phyloP scores from a whole-genome alignment of 2,329 filamentous ascomycete species.

The Aureobasidium melanogenum region DNA sequence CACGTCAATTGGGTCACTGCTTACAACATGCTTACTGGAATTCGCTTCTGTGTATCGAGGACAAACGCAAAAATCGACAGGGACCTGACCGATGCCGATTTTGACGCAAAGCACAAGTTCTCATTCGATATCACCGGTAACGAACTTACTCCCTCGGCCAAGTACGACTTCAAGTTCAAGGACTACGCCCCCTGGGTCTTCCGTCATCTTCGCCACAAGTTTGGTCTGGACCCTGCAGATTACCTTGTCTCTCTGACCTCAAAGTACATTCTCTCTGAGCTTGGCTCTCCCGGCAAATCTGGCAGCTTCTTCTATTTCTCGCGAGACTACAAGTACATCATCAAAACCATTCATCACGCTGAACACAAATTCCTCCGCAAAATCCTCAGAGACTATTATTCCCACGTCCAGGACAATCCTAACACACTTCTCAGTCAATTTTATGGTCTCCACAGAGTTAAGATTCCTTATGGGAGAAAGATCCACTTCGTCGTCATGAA shows the following conservation, averaged over 20 bases:
- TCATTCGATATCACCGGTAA: constrained; percentile 98
- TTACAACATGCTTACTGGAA: constrained; percentile 99
- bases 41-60: constrained; percentile 90
- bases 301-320: constrained; percentile 99
- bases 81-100: constrained; percentile 81
- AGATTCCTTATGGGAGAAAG: constrained; percentile 96
- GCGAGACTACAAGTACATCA: constrained; percentile 99
- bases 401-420: constrained; percentile 84
- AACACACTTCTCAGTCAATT: constrained; percentile 97
- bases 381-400: constrained; percentile 84
- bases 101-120: constrained; percentile 90
- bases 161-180: constrained; percentile 99
- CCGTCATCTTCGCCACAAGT: constrained; percentile 76
- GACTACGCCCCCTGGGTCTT: constrained; percentile 99
- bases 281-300: constrained; percentile 94
- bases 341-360: constrained; percentile 96
- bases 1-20: constrained; percentile 97
- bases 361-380: constrained; percentile 84
- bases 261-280: constrained; percentile 96
- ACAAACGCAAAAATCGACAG: constrained; percentile 96
- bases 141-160: constrained; percentile 92
- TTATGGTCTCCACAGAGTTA: constrained; percentile 92
- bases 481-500: constrained; percentile 99
- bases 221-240: constrained; percentile 89
- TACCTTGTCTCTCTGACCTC: constrained; percentile 97